phyloP scores from a whole-genome alignment of 163 green algal species.

The Scenedesmus sp. region DNA sequence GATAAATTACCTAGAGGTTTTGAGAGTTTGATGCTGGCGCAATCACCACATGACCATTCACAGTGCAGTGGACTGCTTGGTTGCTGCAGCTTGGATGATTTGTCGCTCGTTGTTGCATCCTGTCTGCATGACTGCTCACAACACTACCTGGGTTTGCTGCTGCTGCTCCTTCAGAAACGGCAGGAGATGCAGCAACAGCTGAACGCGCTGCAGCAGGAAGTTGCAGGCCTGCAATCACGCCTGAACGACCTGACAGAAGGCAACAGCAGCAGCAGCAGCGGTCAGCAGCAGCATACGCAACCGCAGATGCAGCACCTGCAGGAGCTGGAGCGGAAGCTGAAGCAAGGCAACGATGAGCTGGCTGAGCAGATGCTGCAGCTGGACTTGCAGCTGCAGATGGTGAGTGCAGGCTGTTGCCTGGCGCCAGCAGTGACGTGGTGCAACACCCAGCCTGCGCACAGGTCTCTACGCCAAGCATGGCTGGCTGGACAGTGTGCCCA shows the following conservation, averaged over 20 bases:
- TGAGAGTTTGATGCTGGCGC: no score
- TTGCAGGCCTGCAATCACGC: neutral
- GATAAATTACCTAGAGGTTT: no score
- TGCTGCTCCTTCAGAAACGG: neutral
- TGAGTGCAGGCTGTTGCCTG: neutral
- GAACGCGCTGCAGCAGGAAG: neutral
- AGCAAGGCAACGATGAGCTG: neutral
- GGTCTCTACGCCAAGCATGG: no score
- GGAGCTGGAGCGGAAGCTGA: neutral
- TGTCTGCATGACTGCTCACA: neutral
- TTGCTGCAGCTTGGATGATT: no score
- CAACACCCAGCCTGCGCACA: no score
- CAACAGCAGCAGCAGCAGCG: neutral
- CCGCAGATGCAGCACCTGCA: neutral
- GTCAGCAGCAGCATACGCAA: neutral
- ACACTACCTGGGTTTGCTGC: neutral
- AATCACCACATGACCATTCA: no score
- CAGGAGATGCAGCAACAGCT: neutral
- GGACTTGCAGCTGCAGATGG: constrained; percentile 34
- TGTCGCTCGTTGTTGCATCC: no score
- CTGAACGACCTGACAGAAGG: neutral
- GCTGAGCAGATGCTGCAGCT: constrained; percentile 14
- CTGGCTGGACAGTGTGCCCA: no score
- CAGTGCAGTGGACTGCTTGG: no score
- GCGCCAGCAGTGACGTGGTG: no score